These are phyloP conservation scores for Pseudocercospora fuligena DNA, from an alignment of 2,329 filamentous ascomycete genomes.

Conservation along the genomic window DNA sequence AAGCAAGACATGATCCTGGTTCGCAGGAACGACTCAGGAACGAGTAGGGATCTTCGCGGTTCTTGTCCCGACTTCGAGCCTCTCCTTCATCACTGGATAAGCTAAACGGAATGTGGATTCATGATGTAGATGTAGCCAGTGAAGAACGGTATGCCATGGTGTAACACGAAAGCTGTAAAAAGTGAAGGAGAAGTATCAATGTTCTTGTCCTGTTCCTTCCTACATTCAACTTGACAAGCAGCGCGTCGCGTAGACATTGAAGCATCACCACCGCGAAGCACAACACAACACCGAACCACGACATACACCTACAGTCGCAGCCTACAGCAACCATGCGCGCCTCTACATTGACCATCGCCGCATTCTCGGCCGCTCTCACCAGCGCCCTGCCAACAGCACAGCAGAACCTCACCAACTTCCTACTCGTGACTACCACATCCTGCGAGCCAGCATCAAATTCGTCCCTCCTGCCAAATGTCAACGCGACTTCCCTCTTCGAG, in stretches of 20 bases:
- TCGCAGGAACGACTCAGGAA: neutral
- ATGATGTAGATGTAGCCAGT: slow-evolving; percentile 10
- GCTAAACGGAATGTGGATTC: slow-evolving; percentile 6
- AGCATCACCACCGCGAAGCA: neutral
- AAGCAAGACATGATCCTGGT: neutral
- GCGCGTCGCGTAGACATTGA: neutral
- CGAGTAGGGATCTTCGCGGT: slow-evolving; percentile 3
- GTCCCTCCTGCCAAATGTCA: slow-evolving; percentile 42
- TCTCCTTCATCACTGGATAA: slow-evolving; percentile 2
- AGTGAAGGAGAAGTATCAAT: neutral
- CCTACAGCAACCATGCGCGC: slow-evolving; percentile 1
- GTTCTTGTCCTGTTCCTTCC: neutral
- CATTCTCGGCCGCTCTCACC: slow-evolving; percentile 22
- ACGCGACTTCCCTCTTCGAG: slow-evolving; percentile 46
- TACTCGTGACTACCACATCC: slow-evolving; percentile 48
- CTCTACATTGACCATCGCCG: slow-evolving; percentile 5
- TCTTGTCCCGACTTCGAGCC: slow-evolving; percentile 2
- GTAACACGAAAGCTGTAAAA: neutral
- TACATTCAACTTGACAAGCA: neutral
- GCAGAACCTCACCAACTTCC: slow-evolving; percentile 38
- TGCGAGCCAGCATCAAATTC: slow-evolving; percentile 35
- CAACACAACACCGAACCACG: neutral
- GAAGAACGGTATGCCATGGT: slow-evolving; percentile 1
- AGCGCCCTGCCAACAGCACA: slow-evolving; percentile 10
- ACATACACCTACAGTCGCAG: neutral